These are phyloP conservation scores for Lepiota venenata DNA, from an alignment of 768 basidiomycete genomes.

Conservation along the genomic window DNA sequence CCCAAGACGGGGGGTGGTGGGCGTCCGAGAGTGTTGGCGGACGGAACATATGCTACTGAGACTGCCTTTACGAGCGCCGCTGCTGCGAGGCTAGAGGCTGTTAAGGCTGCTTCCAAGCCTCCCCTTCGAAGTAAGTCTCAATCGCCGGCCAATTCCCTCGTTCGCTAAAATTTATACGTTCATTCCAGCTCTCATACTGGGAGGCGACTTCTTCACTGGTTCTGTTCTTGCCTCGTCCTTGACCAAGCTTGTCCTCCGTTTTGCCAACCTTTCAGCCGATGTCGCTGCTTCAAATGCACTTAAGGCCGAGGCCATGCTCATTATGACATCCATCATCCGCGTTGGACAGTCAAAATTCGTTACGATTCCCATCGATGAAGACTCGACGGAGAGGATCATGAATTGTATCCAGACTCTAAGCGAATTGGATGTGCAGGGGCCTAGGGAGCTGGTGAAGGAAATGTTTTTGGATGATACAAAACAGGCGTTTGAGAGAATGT, in stretches of 20 bases:
- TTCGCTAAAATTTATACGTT: not conserved
- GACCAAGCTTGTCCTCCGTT: conserved; percentile 88
- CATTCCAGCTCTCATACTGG: conserved; percentile 71
- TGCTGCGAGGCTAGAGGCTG: conserved; percentile 68
- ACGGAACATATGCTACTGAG: conserved; percentile 98
- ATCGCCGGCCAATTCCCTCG: not conserved
- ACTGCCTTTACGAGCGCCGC: conserved; percentile 75
- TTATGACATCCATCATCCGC: conserved; percentile 96
- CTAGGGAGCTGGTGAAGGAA: conserved; percentile 49
- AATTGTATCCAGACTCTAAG: conserved; percentile 94
- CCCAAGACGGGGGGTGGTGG: conserved; percentile 40
- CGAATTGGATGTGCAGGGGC: conserved; percentile 52
- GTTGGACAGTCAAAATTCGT: conserved; percentile 97
- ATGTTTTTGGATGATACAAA: conserved; percentile 87
- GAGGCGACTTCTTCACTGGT: conserved; percentile 97
- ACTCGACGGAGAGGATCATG: conserved; percentile 94
- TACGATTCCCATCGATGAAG: conserved; percentile 95
- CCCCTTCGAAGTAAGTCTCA: conserved; percentile 69
- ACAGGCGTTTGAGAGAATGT: conserved; percentile 91
- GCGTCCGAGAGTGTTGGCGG: conserved; percentile 81
- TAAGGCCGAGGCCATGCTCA: conserved; percentile 94
- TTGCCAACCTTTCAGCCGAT: conserved; percentile 50
- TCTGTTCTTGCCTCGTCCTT: conserved; percentile 85
- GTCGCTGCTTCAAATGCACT: conserved; percentile 56
- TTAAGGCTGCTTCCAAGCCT: conserved; percentile 86